Evolutionary conservation across 805 yeast genomes (phyloP).

Genomic region (Candida taoyuanica): DNA sequence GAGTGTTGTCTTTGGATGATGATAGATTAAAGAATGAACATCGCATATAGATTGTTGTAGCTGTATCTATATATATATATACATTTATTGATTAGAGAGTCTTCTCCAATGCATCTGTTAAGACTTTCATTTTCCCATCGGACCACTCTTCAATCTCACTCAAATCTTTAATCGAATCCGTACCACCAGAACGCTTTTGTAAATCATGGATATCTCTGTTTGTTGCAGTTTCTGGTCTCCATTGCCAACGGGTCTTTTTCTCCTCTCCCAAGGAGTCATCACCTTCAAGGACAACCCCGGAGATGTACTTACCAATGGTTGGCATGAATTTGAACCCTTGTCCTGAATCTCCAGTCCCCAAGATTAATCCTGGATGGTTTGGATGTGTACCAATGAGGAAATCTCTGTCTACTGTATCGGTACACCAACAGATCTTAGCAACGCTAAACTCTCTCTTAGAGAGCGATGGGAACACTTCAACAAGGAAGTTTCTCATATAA

Average conservation of each 20-base stretch:
- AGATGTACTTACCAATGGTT: constrained; percentile 30
- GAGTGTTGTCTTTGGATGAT: constrained; percentile 24
- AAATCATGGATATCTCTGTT: constrained; percentile 25
- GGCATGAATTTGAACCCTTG: constrained; percentile 36
- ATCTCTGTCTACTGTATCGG: constrained; percentile 33
- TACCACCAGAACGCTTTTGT: constrained; percentile 30
- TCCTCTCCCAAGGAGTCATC: constrained; percentile 25
- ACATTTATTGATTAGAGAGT: not conserved
- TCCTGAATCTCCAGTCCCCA: constrained; percentile 37
- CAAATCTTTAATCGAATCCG: constrained; percentile 27
- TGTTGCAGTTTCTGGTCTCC: constrained; percentile 32
- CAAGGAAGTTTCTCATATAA: constrained; percentile 30
- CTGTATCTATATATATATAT: not conserved
- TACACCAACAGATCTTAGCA: constrained; percentile 34
- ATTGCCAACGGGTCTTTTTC: constrained; percentile 28
- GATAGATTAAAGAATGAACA: not conserved
- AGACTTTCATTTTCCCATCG: constrained; percentile 5
- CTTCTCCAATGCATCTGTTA: constrained; percentile 1
- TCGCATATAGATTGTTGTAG: no score
- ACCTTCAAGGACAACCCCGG: constrained; percentile 30
- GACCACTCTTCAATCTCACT: constrained; percentile 27
- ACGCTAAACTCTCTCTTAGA: constrained; percentile 29
- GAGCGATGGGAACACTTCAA: constrained; percentile 31
- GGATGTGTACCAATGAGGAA: constrained; percentile 31
- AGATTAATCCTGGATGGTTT: constrained; percentile 22